Percentiles rank a stretch among this genome's conserved stretches.
Conservation (phyloP, 305 asterid species). For the Fraxinus xanthoxyloides region DNA sequence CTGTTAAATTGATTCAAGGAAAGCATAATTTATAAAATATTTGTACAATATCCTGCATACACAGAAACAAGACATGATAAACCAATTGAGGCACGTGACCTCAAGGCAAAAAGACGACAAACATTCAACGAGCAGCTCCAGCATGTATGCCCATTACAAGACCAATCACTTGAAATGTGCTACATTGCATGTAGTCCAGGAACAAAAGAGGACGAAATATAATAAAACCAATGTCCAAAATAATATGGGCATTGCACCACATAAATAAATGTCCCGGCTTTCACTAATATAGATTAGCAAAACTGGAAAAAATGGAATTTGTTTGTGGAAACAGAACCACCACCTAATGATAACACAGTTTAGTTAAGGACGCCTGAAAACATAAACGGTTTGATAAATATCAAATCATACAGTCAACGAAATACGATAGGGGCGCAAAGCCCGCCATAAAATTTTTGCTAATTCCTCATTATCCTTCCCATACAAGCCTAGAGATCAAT, state of each 20-base stretch:
- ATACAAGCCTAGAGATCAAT: background rate
- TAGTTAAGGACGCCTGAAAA: background rate
- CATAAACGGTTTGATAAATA: background rate
- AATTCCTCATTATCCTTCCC: background rate
- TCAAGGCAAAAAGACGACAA: background rate
- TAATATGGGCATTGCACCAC: background rate
- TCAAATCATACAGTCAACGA: conserved; percentile 5
- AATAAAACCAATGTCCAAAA: background rate
- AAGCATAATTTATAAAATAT: background rate
- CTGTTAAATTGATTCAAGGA: background rate
- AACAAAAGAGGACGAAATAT: background rate
- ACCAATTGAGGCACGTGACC: background rate
- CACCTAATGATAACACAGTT: background rate
- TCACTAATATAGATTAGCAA: background rate
- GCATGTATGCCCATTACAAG: background rate
- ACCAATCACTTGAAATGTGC: background rate
- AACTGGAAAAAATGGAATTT: background rate
- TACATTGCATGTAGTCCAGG: background rate
- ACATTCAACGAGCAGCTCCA: background rate
- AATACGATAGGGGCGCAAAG: background rate
- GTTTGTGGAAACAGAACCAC: background rate
- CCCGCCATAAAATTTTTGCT: background rate
- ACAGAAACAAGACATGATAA: background rate
- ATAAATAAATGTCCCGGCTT: background rate
- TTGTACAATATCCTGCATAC: background rate